These are phyloP conservation scores for Aspergillus sp. DNA, from an alignment of 2,329 filamentous ascomycete species.

Conservation along the genomic window DNA sequence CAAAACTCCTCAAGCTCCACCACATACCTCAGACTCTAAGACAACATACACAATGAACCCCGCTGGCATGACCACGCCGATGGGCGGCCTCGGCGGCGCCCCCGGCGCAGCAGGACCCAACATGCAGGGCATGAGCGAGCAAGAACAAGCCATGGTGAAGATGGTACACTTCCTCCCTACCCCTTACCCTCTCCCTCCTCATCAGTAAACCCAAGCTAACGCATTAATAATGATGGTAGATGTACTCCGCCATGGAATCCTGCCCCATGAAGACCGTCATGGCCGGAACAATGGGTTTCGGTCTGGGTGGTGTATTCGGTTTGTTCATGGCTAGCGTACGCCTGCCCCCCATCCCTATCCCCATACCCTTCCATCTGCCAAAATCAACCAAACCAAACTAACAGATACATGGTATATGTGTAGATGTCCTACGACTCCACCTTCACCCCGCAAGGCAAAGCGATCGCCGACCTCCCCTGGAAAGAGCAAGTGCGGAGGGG, in stretches of 20 bases:
- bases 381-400: no score
- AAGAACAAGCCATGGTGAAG: slow-evolving; percentile 52
- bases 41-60: slow-evolving; percentile 34
- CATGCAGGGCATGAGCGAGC: slow-evolving; percentile 46
- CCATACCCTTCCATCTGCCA: neutral
- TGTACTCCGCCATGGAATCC: slow-evolving; percentile 85
- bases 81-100: slow-evolving; percentile 31
- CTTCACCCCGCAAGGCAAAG: slow-evolving; percentile 61
- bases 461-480: slow-evolving; percentile 68
- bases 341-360: slow-evolving; percentile 19
- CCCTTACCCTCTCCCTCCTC: neutral
- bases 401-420: neutral
- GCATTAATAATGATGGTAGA: slow-evolving; percentile 51
- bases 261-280: slow-evolving; percentile 87
- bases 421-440: slow-evolving; percentile 99
- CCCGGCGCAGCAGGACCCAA: slow-evolving; percentile 23
- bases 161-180: slow-evolving; percentile 32
- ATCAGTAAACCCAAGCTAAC: neutral
- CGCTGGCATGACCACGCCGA: slow-evolving; percentile 35
- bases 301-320: slow-evolving; percentile 88
- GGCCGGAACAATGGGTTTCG: slow-evolving; percentile 91
- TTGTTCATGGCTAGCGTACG: slow-evolving; percentile 96
- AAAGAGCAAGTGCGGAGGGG: slow-evolving; percentile 80
- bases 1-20: neutral
- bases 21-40: neutral